Percentiles rank a stretch among this genome's conserved stretches.
Conservation (phyloP, 805 yeast species). For the Debaryomyces castellii region DNA sequence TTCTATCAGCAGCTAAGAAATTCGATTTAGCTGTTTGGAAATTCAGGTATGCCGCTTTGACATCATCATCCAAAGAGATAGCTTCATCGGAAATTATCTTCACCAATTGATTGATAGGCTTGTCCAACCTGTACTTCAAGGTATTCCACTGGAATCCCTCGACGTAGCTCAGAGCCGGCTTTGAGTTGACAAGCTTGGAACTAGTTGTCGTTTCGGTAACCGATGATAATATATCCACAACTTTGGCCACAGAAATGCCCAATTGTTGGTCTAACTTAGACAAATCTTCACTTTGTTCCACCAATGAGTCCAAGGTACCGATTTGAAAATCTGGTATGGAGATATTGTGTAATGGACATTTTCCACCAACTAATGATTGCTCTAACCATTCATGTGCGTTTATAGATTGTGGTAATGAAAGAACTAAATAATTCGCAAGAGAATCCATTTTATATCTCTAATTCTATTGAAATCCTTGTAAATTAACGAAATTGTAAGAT, state of each 20-base stretch:
- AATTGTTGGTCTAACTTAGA: constrained; percentile 80
- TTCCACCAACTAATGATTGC: constrained; percentile 54
- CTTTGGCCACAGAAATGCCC: constrained; percentile 65
- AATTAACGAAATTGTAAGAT: neutral
- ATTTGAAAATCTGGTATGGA: constrained; percentile 84
- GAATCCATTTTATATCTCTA: constrained; percentile 23
- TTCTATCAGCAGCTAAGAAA: constrained; percentile 85
- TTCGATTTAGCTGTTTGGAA: constrained; percentile 84
- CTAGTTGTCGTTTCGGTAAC: constrained; percentile 25
- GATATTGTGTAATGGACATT: constrained; percentile 54
- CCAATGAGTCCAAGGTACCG: constrained; percentile 90
- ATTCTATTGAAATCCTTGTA: neutral
- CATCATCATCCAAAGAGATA: constrained; percentile 78
- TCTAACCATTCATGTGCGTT: constrained; percentile 56
- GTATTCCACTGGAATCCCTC: constrained; percentile 85
- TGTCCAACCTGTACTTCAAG: constrained; percentile 81
- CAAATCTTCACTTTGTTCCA: constrained; percentile 87
- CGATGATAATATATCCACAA: constrained; percentile 66
- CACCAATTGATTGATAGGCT: constrained; percentile 75
- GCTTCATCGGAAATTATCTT: constrained; percentile 73
- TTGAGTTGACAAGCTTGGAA: constrained; percentile 40
- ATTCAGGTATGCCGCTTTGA: constrained; percentile 67
- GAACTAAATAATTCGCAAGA: constrained; percentile 47
- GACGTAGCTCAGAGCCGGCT: constrained; percentile 59
- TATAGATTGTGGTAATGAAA: constrained; percentile 59